A percentile compares a stretch with the other conserved stretches of the same genome.
phyloP scores from a whole-genome alignment of 306 rosid genomes.

The Prosopis cineraria region DNA sequence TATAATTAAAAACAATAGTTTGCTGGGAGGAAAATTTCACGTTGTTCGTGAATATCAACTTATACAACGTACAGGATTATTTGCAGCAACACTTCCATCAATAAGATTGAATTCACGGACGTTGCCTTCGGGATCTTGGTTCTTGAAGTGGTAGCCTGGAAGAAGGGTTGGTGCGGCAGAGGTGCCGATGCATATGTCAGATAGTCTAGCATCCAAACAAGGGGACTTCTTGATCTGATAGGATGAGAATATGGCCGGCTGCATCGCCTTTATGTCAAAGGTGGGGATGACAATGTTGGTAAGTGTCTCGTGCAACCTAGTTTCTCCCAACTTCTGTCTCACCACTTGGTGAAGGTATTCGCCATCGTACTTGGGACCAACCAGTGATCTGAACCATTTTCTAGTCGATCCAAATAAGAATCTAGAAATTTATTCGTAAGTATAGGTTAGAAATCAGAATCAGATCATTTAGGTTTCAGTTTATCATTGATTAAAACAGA shows the following conservation, averaged over 20 bases:
- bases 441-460: neutral
- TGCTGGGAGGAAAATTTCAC: neutral
- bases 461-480: neutral
- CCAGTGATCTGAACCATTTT: constrained; percentile 34
- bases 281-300: constrained; percentile 59
- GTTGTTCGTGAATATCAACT: neutral
- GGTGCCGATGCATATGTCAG: constrained; percentile 49
- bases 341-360: constrained; percentile 59
- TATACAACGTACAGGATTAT: constrained; percentile 41
- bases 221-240: constrained; percentile 41
- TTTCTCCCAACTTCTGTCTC: constrained; percentile 58
- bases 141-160: constrained; percentile 43
- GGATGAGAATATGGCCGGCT: constrained; percentile 61
- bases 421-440: neutral
- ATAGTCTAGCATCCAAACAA: constrained; percentile 37
- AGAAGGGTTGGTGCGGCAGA: constrained; percentile 52
- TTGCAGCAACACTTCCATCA: constrained; percentile 54
- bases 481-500: neutral
- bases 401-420: constrained; percentile 22
- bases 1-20: neutral
- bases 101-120: constrained; percentile 45
- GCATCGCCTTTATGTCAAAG: constrained; percentile 55
- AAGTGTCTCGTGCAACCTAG: constrained; percentile 43
- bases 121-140: constrained; percentile 29
- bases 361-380: constrained; percentile 83